phyloP scores from a whole-genome alignment of 345 rosid species.

The Linum trigynum region DNA sequence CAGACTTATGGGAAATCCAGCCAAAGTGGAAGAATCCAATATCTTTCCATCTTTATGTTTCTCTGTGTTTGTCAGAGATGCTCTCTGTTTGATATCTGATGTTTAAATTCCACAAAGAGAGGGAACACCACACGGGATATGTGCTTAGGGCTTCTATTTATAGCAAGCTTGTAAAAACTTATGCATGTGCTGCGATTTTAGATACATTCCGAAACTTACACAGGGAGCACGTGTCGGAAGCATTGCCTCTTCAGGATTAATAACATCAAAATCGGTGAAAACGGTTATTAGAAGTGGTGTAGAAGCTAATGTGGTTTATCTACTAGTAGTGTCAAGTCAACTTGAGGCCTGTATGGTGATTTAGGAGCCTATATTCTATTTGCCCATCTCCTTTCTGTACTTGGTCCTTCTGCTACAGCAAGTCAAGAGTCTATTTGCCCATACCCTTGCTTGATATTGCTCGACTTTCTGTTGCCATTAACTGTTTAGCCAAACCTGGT shows the following conservation, averaged over 20 bases:
- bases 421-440: no score
- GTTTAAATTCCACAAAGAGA: background rate
- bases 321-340: no score
- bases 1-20: background rate
- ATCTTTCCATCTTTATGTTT: background rate
- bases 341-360: no score
- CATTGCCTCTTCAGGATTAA: background rate
- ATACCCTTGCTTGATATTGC: background rate
- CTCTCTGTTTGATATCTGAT: background rate
- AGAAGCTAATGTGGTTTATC: no score
- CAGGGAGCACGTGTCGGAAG: background rate
- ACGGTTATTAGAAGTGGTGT: no score
- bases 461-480: background rate
- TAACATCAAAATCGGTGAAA: background rate
- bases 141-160: background rate
- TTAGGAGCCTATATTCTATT: background rate
- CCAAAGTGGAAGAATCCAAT: background rate
- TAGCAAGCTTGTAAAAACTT: background rate
- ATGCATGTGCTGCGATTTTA: background rate
- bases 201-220: background rate
- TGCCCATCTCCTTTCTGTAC: background rate
- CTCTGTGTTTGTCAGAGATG: background rate
- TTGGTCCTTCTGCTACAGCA: background rate
- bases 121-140: background rate
- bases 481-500: background rate